Conservation (phyloP, 768 basidiomycete genomes). For the Suillus occidentalis region DNA sequence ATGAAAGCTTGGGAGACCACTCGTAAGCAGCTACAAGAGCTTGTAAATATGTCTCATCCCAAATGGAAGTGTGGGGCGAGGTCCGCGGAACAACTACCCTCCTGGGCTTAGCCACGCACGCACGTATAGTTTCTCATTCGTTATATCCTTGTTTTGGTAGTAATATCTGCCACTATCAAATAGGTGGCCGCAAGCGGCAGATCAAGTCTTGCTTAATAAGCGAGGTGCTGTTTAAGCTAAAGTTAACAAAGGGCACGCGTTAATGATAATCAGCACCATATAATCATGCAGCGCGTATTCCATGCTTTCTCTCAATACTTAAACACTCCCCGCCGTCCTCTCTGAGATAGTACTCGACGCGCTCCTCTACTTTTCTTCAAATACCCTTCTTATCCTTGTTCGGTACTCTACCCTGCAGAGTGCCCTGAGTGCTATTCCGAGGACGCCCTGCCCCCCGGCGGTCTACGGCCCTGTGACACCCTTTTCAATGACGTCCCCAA, state of each 20-base stretch:
- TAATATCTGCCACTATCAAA: not conserved
- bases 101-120: not conserved
- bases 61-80: not conserved
- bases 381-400: not conserved
- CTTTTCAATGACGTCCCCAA: not conserved
- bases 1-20: not conserved
- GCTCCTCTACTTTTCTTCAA: not conserved
- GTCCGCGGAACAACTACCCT: not conserved
- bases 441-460: conserved; percentile 4
- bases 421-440: not conserved
- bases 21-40: not conserved
- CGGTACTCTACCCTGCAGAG: not conserved
- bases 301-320: conserved; percentile 5
- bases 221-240: conserved; percentile 2
- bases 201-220: not conserved
- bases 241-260: conserved; percentile 1
- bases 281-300: conserved; percentile 7
- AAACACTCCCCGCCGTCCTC: not conserved
- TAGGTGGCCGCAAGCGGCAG: not conserved
- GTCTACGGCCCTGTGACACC: conserved; percentile 5
- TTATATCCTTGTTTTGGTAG: not conserved
- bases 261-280: conserved; percentile 1
- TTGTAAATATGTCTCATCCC: not conserved
- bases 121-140: not conserved
- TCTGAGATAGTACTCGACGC: not conserved